These are phyloP conservation scores for Fusarium sp. DNA, from an alignment of 2,329 filamentous ascomycete species.

Conservation along the genomic window DNA sequence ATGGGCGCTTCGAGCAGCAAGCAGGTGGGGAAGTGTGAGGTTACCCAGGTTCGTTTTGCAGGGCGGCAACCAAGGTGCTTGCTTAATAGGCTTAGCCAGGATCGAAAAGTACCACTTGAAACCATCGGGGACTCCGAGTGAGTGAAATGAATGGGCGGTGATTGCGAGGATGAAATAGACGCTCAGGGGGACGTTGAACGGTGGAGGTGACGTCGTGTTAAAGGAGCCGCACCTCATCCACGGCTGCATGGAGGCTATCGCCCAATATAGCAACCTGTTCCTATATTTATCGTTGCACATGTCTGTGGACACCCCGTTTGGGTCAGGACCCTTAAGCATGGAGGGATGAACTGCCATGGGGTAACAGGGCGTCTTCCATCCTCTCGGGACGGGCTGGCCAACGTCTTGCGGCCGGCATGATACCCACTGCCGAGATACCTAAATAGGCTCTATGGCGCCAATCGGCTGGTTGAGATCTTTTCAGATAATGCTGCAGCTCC, in stretches of 20 bases:
- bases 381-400: slow-evolving; percentile 17
- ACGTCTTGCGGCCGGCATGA: slow-evolving; percentile 11
- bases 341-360: slow-evolving; percentile 14
- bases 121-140: slow-evolving; percentile 10
- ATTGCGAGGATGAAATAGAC: slow-evolving; percentile 26
- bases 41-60: slow-evolving; percentile 1
- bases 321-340: slow-evolving; percentile 10
- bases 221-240: slow-evolving; percentile 47
- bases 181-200: slow-evolving; percentile 21
- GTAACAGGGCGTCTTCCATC: slow-evolving; percentile 19
- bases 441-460: slow-evolving; percentile 29
- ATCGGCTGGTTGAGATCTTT: slow-evolving; percentile 30
- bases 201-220: slow-evolving; percentile 36
- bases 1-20: slow-evolving; percentile 16
- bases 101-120: slow-evolving; percentile 11
- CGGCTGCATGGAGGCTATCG: slow-evolving; percentile 52
- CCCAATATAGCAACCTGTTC: slow-evolving; percentile 52
- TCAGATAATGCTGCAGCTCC: slow-evolving; percentile 30
- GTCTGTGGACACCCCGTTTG: slow-evolving; percentile 2
- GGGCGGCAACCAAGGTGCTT: slow-evolving; percentile 8
- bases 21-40: slow-evolving; percentile 13
- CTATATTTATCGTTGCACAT: slow-evolving; percentile 30
- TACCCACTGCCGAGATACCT: slow-evolving; percentile 24
- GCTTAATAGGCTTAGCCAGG: slow-evolving; percentile 9
- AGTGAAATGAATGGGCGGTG: neutral